Percentiles rank a stretch among this genome's conserved stretches.
These are phyloP conservation scores for Elsinoe arachidis DNA, from an alignment of 2,329 filamentous ascomycete genomes.

Conservation along the genomic window DNA sequence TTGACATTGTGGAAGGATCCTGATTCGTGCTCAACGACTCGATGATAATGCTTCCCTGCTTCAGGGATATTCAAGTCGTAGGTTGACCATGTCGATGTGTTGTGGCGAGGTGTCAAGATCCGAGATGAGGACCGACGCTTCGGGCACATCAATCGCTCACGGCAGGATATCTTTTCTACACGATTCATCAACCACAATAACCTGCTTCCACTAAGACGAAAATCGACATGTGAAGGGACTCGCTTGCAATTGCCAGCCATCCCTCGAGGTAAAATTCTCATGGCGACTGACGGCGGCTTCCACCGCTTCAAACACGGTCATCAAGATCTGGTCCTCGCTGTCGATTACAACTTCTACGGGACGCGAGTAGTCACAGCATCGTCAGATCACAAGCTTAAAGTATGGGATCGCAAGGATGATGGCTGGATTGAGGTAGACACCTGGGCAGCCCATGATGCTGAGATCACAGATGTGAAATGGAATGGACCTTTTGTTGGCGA, in stretches of 20 bases:
- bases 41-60: not conserved
- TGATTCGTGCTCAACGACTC: not conserved
- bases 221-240: too few relatives aligned
- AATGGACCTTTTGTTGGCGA: constrained; percentile 84
- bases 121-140: not conserved
- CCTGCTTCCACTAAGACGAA: too few relatives aligned
- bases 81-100: not conserved
- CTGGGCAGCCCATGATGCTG: constrained; percentile 83
- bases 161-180: too few relatives aligned
- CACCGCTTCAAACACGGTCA: constrained; percentile 64
- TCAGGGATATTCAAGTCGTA: not conserved
- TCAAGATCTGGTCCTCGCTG: constrained; percentile 71
- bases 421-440: constrained; percentile 79
- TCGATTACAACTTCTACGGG: constrained; percentile 87
- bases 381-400: constrained; percentile 84
- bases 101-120: constrained; percentile 1
- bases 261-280: not conserved
- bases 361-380: constrained; percentile 86
- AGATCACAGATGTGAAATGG: constrained; percentile 91
- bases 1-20: constrained; percentile 8
- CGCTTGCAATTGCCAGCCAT: too few relatives aligned
- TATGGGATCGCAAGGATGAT: constrained; percentile 73
- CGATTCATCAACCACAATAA: too few relatives aligned
- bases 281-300: constrained; percentile 23
- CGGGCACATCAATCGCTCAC: too few relatives aligned